Evolutionary conservation across 257 asterid species (phyloP), one percentile per base, ranked within the genome.

Genomic region (Coffea eugenioides): DNA sequence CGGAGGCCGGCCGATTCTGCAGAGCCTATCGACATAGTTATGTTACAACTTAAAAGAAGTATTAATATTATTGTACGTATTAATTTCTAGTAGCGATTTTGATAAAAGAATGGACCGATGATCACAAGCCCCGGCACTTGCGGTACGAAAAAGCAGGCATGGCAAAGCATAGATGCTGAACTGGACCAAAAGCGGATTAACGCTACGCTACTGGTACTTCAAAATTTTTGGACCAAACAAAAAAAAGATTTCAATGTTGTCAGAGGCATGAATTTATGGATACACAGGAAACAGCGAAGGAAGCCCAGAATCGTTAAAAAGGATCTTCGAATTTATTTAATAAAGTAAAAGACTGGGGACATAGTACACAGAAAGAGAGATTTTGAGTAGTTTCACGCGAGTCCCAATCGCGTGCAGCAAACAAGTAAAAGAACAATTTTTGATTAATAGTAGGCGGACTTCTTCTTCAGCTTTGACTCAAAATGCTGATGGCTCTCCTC

Each of bases 251-350:
- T 64, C 21, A 59, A 46, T 84, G 84, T 84, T 84, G 84, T 84
- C 86, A 82, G 88, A 80, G 69, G 88, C 85, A 80, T 84, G 87
- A 67, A 14, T 54, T 49, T 69, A 70, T 45, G 14, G 77, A 70
- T 66, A 34, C 27, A 71, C 27, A 57, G 10, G 10, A n/a, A 61
- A 16, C 36, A 56, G 25, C 27, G 68, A 62, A 59, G 20, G 21
- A 65, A 64, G 48, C 69, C 31, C 27, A 27, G 12, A 15, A 61
- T 54, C 49, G 49, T 62, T 46, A 25, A 76, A 48, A 49, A 65
- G 48, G 1, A 46, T 64, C 23, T 76, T 23, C 43, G 20, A 25
- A 39, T 9, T 48, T 46, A 14, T 23, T 21, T 39, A 31, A 31
- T 31, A 31, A 31, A 31, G 43, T 39, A 4, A 74, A 34, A 74